Evolutionary conservation across 139 green algal species (phyloP), one percentile per base, ranked within the genome.

Genomic region (Chlorella sp.): DNA sequence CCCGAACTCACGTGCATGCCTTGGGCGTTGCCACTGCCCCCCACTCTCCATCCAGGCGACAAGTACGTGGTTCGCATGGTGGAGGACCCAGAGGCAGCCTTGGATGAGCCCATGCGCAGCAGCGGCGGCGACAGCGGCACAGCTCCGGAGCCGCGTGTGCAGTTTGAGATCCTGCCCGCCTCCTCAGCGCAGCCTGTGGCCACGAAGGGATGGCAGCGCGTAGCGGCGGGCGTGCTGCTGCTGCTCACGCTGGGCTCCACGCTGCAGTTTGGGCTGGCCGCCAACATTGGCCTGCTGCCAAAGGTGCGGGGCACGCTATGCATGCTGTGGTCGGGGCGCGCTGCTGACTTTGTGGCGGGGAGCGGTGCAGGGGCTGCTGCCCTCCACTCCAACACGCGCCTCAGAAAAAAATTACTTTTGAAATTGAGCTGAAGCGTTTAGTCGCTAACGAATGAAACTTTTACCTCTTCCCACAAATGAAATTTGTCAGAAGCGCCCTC

Each of bases 21-120:
- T n/a, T n/a, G n/a, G n/a, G n/a, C n/a, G n/a, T n/a, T n/a, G n/a
- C n/a, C n/a, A n/a, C n/a, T n/a, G 20, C 32, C 2, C 65, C 36
- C 68, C 4, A 20, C 34, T 51, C 20, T 13, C 9, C 16, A 28
- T 74, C 62, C 80, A 89, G 89, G 90, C 39, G 78, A 88, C 67
- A 98, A 98, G 92, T 98, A 96, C 81, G 85, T 94, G 51, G 91
- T 98, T 47, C 83, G 97, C 30, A 87, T 99, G 88, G 87, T 98
- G 26, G 82, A 93, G 69, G 96, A 98, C 72, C 88, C 89, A 32
- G 90, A 96, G 57, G 87, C 87, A 25, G 34, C 17, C 11, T 2
- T 78, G 70, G 83, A 87, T 12, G 85, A 89, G 2, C 2, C 51
- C 36, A 88, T 88, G 30, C 85, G 47, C 87, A 81, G 38, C 78